These are phyloP conservation scores for Pythium chondricola DNA, from an alignment of 352 stramenopile genomes.

Conservation along the genomic window DNA sequence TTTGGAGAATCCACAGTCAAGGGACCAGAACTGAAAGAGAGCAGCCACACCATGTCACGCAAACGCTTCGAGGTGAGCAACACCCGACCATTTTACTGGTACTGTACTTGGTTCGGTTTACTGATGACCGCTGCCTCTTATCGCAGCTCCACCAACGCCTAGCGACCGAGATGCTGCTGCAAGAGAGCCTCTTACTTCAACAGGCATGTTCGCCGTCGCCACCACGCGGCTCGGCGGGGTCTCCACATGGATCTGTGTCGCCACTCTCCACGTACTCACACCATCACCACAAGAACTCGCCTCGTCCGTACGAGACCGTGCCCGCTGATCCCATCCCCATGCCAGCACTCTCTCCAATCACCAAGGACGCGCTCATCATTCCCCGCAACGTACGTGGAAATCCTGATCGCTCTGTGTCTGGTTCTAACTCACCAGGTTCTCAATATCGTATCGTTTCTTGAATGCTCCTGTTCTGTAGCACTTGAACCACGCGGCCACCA, in stretches of 20 bases:
- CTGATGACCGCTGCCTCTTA: too few species aligned
- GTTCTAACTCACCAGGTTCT: too few species aligned
- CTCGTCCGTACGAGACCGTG: slow-evolving; percentile 13
- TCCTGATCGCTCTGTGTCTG: background rate
- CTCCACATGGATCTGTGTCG: background rate
- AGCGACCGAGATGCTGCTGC: slow-evolving; percentile 35
- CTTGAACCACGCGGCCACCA: slow-evolving; percentile 7
- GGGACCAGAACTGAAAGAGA: slow-evolving; percentile 34
- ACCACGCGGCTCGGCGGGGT: background rate
- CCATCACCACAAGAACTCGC: slow-evolving; percentile 6
- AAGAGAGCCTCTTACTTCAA: slow-evolving; percentile 18
- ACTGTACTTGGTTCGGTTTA: too few species aligned
- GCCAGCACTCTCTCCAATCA: slow-evolving; percentile 11
- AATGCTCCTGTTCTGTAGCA: background rate
- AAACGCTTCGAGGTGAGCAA: slow-evolving; percentile 55
- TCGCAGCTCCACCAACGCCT: slow-evolving; percentile 53
- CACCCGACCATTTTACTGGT: background rate
- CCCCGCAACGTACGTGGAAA: slow-evolving; percentile 11
- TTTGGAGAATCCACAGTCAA: slow-evolving; percentile 36
- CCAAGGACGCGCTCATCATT: slow-evolving; percentile 12
- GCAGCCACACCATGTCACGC: slow-evolving; percentile 47
- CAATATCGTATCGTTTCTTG: too few species aligned
- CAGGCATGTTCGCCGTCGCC: background rate
- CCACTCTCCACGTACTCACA: slow-evolving; percentile 7
- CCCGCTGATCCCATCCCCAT: slow-evolving; percentile 9